Percentiles rank a stretch among this genome's conserved stretches.
These are phyloP conservation scores for Arthrocladium fulminans DNA, from an alignment of 2,329 filamentous ascomycete genomes.

Conservation along the genomic window DNA sequence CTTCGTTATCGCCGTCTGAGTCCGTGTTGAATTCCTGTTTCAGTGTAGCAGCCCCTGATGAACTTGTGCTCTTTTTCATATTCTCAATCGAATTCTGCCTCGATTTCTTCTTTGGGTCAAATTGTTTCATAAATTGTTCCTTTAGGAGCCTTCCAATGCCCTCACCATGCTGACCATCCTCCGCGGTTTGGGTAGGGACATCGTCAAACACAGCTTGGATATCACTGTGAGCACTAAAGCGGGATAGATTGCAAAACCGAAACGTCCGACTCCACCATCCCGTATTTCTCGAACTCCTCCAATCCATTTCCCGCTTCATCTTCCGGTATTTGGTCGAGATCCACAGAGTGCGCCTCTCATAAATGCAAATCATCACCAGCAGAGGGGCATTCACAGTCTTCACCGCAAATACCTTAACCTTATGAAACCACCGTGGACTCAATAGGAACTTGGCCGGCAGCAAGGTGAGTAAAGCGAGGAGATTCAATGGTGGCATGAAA, in stretches of 20 bases:
- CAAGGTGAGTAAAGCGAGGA: conserved; percentile 64
- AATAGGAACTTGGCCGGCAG: conserved; percentile 70
- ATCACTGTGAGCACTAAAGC: conserved; percentile 62
- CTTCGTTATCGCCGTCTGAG: conserved; percentile 13
- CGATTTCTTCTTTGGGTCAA: conserved; percentile 2
- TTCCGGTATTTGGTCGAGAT: conserved; percentile 12
- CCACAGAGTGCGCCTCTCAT: conserved; percentile 65
- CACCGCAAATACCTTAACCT: conserved; percentile 71
- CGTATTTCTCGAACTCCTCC: conserved; percentile 9
- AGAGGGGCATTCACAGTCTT: conserved; percentile 67
- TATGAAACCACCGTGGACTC: conserved; percentile 79
- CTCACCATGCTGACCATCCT: conserved; percentile 1
- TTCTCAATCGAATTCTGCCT: not conserved
- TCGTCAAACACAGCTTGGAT: conserved; percentile 62
- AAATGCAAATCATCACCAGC: conserved; percentile 59
- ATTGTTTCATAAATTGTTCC: conserved; percentile 6
- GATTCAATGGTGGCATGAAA: conserved; percentile 75
- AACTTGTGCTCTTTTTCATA: not conserved
- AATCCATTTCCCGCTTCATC: conserved; percentile 12
- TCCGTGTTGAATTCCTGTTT: conserved; percentile 18
- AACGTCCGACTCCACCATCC: conserved; percentile 9
- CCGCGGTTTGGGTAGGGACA: not conserved
- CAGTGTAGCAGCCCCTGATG: conserved; percentile 7
- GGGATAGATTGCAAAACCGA: conserved; percentile 57
- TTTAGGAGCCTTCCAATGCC: conserved; percentile 3